Evolutionary conservation across 805 yeast genomes (phyloP).

Genomic region (Ogataea thermomethanolica): DNA sequence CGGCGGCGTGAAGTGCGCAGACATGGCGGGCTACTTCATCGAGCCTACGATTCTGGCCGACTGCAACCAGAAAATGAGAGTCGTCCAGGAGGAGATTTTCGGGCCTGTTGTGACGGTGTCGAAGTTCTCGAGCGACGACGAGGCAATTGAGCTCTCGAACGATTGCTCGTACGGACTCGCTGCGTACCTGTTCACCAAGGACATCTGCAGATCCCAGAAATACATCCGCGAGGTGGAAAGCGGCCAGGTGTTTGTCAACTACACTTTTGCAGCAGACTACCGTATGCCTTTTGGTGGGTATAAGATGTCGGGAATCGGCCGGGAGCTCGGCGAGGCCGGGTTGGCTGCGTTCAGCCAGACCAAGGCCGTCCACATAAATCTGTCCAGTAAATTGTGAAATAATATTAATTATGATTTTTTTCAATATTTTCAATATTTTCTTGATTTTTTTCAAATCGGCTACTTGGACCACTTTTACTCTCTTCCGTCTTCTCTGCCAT

Average conservation of each 20-base stretch:
- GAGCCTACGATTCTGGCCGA: conserved; percentile 75
- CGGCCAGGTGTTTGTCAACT: conserved; percentile 91
- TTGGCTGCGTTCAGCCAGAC: conserved; percentile 79
- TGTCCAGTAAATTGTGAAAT: conserved; percentile 27
- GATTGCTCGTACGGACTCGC: conserved; percentile 83
- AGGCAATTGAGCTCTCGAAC: conserved; percentile 75
- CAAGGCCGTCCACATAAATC: conserved; percentile 70
- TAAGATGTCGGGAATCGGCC: conserved; percentile 88
- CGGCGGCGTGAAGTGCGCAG: conserved; percentile 50
- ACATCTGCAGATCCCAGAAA: conserved; percentile 69
- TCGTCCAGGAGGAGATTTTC: conserved; percentile 76
- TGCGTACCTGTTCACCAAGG: conserved; percentile 82
- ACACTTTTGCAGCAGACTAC: conserved; percentile 83
- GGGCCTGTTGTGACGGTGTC: conserved; percentile 89
- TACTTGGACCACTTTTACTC: background rate
- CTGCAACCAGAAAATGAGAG: conserved; percentile 61
- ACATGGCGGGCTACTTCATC: conserved; percentile 56
- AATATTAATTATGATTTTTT: background rate
- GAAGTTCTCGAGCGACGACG: conserved; percentile 80
- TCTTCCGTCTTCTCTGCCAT: conserved; percentile 5
- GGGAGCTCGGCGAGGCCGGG: conserved; percentile 90
- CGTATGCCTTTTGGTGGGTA: conserved; percentile 91
- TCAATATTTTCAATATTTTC: background rate
- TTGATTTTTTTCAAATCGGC: conserved; percentile 2
- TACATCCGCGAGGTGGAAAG: conserved; percentile 74